phyloP scores from a whole-genome alignment of 2,329 filamentous ascomycete species.

The Lasiodiplodia sp. region DNA sequence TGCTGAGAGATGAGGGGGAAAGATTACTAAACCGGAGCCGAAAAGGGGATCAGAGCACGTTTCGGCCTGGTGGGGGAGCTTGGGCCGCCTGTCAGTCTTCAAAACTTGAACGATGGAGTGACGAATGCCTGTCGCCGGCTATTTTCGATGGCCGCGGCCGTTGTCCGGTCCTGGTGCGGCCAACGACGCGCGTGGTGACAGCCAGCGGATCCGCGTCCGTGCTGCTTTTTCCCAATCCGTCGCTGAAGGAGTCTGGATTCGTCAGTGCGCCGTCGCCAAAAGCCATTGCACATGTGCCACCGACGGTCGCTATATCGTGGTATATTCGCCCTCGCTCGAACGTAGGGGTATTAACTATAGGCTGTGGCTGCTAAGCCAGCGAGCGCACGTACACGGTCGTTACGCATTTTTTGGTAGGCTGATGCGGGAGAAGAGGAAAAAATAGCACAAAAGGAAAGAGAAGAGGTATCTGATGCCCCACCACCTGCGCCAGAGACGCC shows the following conservation, averaged over 20 bases:
- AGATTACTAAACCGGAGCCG: neutral
- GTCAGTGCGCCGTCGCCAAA: conserved; percentile 1
- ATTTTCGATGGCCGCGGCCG: neutral
- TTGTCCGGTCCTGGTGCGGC: neutral
- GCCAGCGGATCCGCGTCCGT: conserved; percentile 3
- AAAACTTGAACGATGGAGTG: neutral
- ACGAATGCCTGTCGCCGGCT: conserved; percentile 11
- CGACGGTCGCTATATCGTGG: neutral
- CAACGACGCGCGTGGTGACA: conserved; percentile 13
- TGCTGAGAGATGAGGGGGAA: neutral
- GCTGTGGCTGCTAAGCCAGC: conserved; percentile 3
- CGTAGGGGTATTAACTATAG: conserved; percentile 20
- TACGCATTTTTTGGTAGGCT: neutral
- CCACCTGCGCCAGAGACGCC: conserved; percentile 24
- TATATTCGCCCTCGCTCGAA: conserved; percentile 1
- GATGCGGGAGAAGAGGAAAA: neutral
- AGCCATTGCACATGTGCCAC: neutral
- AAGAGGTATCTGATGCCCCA: conserved; percentile 21
- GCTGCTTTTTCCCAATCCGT: conserved; percentile 5
- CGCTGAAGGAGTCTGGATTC: conserved; percentile 1
- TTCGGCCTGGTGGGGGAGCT: conserved; percentile 10
- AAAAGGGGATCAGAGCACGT: conserved; percentile 9
- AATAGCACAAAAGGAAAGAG: conserved; percentile 22
- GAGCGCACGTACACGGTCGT: conserved; percentile 22
- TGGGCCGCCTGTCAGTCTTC: neutral